Evolutionary conservation across 306 rosid genomes (phyloP).

Genomic region (Sicyos baderoa): DNA sequence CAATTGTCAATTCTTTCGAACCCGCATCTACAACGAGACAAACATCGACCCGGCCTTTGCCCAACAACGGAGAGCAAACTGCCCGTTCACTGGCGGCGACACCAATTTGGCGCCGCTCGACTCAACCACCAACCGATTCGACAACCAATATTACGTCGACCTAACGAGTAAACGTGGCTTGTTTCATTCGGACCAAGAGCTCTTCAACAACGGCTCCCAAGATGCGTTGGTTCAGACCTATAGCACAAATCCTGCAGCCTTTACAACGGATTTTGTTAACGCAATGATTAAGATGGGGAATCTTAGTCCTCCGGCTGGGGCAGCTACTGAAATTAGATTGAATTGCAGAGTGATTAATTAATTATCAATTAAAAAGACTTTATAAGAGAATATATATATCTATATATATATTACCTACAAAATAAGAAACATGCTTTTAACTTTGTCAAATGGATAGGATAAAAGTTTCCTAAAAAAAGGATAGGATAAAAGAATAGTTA

Average conservation of each 20-base stretch:
- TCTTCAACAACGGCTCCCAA: constrained; percentile 52
- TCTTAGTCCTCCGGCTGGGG: constrained; percentile 55
- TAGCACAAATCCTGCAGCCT: constrained; percentile 23
- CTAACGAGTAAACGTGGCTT: constrained; percentile 48
- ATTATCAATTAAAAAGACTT: not conserved
- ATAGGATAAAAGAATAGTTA: not conserved
- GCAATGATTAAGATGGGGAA: constrained; percentile 66
- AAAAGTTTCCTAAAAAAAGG: too few relatives aligned
- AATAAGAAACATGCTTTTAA: not conserved
- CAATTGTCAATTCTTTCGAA: constrained; percentile 41
- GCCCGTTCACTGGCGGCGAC: constrained; percentile 50
- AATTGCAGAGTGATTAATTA: constrained; percentile 50
- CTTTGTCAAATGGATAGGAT: not conserved
- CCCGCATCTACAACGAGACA: constrained; percentile 58
- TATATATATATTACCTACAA: not conserved
- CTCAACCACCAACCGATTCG: constrained; percentile 29
- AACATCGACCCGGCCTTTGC: constrained; percentile 51
- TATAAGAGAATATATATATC: too few relatives aligned
- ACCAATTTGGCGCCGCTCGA: constrained; percentile 58
- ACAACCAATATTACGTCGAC: constrained; percentile 45
- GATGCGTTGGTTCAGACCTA: constrained; percentile 51
- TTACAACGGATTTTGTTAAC: constrained; percentile 45
- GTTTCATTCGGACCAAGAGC: constrained; percentile 66
- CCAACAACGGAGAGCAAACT: constrained; percentile 27
- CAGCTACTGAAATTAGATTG: constrained; percentile 50